Conservation (phyloP, 495 filamentous ascomycete genomes). For the Chaetomium cochliodes region DNA sequence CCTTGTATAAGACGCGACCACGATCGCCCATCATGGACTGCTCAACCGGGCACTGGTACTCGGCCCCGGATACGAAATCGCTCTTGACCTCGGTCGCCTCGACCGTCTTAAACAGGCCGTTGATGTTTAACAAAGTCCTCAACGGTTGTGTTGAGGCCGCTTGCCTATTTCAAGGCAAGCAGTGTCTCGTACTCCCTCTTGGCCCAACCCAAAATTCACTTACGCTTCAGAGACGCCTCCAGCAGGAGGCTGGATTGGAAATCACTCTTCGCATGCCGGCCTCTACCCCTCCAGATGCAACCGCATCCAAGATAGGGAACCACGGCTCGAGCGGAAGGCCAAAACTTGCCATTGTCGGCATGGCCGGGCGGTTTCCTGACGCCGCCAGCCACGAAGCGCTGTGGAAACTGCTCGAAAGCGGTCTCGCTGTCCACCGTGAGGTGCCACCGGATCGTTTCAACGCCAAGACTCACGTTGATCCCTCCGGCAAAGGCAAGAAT, state of each 20-base stretch:
- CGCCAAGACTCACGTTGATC: constrained; percentile 73
- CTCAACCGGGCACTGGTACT: constrained; percentile 49
- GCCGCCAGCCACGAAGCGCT: constrained; percentile 63
- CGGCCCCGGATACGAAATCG: constrained; percentile 46
- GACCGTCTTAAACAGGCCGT: constrained; percentile 58
- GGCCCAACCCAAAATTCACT: constrained; percentile 52
- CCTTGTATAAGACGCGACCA: constrained; percentile 49
- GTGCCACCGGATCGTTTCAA: constrained; percentile 76
- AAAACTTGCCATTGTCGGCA: constrained; percentile 70
- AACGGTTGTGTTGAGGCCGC: constrained; percentile 51
- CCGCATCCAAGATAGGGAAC: constrained; percentile 41
- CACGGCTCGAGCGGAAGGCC: constrained; percentile 42
- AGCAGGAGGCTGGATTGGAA: constrained; percentile 41
- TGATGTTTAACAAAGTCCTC: constrained; percentile 59
- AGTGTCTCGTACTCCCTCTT: constrained; percentile 54
- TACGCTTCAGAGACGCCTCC: constrained; percentile 44
- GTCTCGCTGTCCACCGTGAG: constrained; percentile 57
- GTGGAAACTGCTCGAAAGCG: constrained; percentile 70
- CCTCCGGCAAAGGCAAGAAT: constrained; percentile 72
- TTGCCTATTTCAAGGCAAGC: constrained; percentile 38
- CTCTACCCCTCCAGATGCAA: constrained; percentile 36
- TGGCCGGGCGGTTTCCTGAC: constrained; percentile 74
- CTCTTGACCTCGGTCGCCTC: constrained; percentile 54
- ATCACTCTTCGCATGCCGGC: constrained; percentile 42
- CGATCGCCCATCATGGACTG: constrained; percentile 60